Evolutionary conservation across 1,284 basidiomycete genomes (phyloP).

Genomic region (Naganishia sp.): DNA sequence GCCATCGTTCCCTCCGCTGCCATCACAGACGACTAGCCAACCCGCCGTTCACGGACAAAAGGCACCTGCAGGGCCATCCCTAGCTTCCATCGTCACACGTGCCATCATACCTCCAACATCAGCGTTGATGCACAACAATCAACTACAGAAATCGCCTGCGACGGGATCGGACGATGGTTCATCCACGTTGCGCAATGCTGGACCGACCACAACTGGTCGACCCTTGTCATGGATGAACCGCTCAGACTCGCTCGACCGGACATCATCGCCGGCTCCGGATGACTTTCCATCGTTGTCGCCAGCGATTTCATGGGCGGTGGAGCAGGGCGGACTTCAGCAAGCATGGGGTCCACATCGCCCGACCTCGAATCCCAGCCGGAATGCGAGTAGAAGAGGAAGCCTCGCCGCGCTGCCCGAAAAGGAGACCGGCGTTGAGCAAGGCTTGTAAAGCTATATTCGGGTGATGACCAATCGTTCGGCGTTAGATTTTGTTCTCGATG

Average conservation of each 20-base stretch:
- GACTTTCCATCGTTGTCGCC: conserved; percentile 29
- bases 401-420: conserved; percentile 8
- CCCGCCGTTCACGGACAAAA: conserved; percentile 7
- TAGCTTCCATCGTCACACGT: conserved; percentile 52
- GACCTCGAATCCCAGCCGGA: conserved; percentile 10
- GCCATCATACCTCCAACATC: conserved; percentile 38
- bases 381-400: conserved; percentile 27
- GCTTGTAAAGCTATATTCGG: too few species aligned
- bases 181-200: neutral
- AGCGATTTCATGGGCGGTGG: conserved; percentile 8
- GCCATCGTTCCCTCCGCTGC: conserved; percentile 50
- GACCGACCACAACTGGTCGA: conserved; percentile 4
- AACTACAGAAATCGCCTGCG: conserved; percentile 8
- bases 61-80: conserved; percentile 42
- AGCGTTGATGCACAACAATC: conserved; percentile 20
- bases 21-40: conserved; percentile 32
- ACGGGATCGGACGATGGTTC: conserved; percentile 6
- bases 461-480: too few species aligned
- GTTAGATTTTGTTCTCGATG: too few species aligned
- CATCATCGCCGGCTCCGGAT: conserved; percentile 21
- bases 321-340: conserved; percentile 11
- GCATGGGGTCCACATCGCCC: conserved; percentile 21
- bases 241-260: neutral
- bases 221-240: conserved; percentile 26
- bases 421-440: neutral